Base-by-base conservation (phyloP, 1,284 basidiomycete genomes). In the Austroboletus niveus region DNA sequence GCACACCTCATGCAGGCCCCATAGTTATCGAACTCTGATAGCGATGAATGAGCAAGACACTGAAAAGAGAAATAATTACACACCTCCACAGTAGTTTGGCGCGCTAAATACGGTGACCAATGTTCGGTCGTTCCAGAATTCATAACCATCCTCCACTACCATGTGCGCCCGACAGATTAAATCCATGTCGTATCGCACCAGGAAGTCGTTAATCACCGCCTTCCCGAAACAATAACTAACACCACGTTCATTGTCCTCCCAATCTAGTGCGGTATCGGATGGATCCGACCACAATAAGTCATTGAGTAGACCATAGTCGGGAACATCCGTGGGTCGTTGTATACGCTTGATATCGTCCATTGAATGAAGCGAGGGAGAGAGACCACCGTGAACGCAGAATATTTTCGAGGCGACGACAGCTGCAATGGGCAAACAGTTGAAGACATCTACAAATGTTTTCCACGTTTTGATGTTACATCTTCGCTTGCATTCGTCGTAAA, bases 301-400 rank as follows among this genome's bases (percentile, higher is more conserved):
- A 66, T 99, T 99, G 53, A 99, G 80, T 38, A 99, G 80, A 22
- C 97, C 97, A 66, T 94, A 99, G 74, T 99, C 97, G n/a, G 97
- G 97, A 14, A 99, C 97, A 69, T 99, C 97, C 47, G 97, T 98
- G 12, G 97, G 97, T 55, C 97, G 85, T 66, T 95, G 90, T 78
- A 99, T 98, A 63, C 94, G 87, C 68, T 96, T 89, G 72, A 99
- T 99, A 73, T 99, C 96, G 56, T 99, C 97, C 95, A 99, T 99
- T 41, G 92, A 89, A 65, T 94, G 91, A 52, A 99, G 77, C 42
- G 94, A 97, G n/a, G 97, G 97, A 15, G 94, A 98, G 40, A 99
- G 84, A 12, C 97, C 97, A 22, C 97, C 97, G 68, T 99, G 97
- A 10, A 99, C 96, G 68, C 96, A 99, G 73, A 99, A 99, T 66